Evolutionary conservation across 202 grass and related monocot species (phyloP), one percentile per base, ranked within the genome.

Genomic region (Saccharum hybrid): DNA sequence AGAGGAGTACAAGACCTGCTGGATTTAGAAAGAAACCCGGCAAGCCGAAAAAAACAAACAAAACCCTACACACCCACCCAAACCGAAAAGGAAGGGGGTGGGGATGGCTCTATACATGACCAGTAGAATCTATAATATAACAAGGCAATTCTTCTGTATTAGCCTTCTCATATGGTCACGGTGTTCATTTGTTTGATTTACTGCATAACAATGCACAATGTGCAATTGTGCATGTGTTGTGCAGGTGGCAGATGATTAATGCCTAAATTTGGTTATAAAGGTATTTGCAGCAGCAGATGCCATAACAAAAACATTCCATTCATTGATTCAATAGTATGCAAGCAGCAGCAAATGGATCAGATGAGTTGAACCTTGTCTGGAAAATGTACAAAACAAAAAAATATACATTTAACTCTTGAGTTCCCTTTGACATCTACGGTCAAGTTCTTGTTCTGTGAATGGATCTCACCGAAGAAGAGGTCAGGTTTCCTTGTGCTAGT

Each of bases 121-220:
- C 33, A 33, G 33, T 33, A n/a, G n/a, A n/a, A n/a, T n/a, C n/a
- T n/a, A 36, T 36, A 36, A 36, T 36, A 12, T 3, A 72, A 49
- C 48, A 51, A 18, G 46, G 43, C 48, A 51, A 51, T 52, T 64
- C 26, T 51, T 72, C 28, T 8, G 6, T 6, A 79, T 7, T 72
- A 80, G 60, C 34, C 43, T 56, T 56, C 2, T 73, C 42, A 73
- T 22, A 31, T 72, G 19, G 22, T 73, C 43, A 74, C 33, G 12
- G 0, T 86, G 57, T 81, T 66, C 1, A 37, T 40, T 49, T 85
- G 41, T 62, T 52, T 41, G 14, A 74, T 57, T 43, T 66, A 54
- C 36, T 56, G 45, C 15, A 45, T 49, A 49, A 52, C 4, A 18
- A 52, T 52, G 48, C 5, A 52, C 1, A 18, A 31, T 72, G 69